Evolutionary conservation across 192 early-diverging fungal species (phyloP).

Genomic region (Coemansia sp.): DNA sequence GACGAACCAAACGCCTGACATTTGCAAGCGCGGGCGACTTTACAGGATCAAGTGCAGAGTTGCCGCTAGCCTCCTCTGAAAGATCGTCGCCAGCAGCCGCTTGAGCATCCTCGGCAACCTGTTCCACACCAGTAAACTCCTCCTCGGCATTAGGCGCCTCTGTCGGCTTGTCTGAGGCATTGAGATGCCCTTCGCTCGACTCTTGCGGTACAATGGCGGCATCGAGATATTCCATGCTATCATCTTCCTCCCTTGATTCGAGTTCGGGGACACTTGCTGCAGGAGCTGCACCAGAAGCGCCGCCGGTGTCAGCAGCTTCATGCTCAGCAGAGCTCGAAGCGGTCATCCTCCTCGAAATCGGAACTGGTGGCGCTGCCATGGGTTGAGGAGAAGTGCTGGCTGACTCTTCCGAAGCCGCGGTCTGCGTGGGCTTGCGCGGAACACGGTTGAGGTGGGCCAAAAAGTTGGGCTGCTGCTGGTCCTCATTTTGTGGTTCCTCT

Average conservation of each 20-base stretch:
- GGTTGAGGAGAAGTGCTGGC: slow-evolving; percentile 12
- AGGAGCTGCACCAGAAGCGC: not conserved
- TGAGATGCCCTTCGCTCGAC: not conserved
- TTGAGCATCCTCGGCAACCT: not conserved
- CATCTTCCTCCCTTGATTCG: not conserved
- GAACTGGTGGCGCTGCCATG: slow-evolving; percentile 17
- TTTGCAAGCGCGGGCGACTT: slow-evolving; percentile 41
- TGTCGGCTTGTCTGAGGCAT: not conserved
- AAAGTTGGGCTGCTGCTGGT: slow-evolving; percentile 38
- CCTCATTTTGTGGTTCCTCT: slow-evolving; percentile 26
- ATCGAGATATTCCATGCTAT: not conserved
- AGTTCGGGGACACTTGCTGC: not conserved
- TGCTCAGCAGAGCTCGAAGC: slow-evolving; percentile 8
- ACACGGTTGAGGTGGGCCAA: slow-evolving; percentile 44
- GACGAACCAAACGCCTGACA: slow-evolving; percentile 49
- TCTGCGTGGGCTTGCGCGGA: slow-evolving; percentile 28
- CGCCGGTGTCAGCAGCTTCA: not conserved
- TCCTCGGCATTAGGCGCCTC: not conserved
- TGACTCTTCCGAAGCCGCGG: slow-evolving; percentile 27
- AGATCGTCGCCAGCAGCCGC: not conserved
- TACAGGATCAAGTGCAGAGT: slow-evolving; percentile 31
- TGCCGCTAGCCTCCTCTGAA: not conserved
- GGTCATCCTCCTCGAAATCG: slow-evolving; percentile 21
- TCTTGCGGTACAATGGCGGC: not conserved
- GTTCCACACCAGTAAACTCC: not conserved